A percentile compares a stretch with the other conserved stretches of the same genome.
Conservation (phyloP, 495 filamentous ascomycete genomes). For the Tuber brumale region DNA sequence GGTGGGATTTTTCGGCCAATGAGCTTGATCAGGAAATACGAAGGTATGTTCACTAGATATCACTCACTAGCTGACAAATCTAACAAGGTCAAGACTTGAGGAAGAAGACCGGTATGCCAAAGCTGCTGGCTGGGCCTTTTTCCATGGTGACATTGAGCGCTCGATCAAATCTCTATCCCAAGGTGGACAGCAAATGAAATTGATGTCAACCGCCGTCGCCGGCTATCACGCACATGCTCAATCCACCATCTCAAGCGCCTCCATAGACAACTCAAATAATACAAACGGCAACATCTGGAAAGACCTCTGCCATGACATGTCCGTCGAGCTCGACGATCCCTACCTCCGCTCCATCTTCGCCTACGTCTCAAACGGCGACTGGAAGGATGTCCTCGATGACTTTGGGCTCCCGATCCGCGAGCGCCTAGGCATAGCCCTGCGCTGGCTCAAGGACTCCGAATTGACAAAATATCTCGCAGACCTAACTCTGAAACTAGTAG, state of each 20-base stretch:
- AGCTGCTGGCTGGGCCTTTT: conserved; percentile 69
- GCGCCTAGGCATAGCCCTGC: conserved; percentile 76
- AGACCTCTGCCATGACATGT: conserved; percentile 50
- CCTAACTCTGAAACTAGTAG: conserved; percentile 57
- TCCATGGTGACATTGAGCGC: conserved; percentile 59
- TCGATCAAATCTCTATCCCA: conserved; percentile 28
- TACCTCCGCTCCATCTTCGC: conserved; percentile 88
- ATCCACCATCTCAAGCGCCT: conserved; percentile 13
- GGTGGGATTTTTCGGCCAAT: conserved; percentile 56
- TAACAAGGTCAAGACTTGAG: conserved; percentile 45
- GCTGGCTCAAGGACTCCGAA: conserved; percentile 71
- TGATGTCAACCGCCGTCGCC: conserved; percentile 41
- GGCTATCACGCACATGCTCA: conserved; percentile 39
- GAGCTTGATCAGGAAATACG: conserved; percentile 49
- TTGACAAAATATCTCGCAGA: conserved; percentile 64
- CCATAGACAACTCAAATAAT: not conserved
- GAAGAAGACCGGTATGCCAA: conserved; percentile 64
- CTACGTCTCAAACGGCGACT: conserved; percentile 81
- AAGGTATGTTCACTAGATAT: not conserved
- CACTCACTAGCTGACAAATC: not conserved
- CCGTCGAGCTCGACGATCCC: conserved; percentile 64
- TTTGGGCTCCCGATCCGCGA: conserved; percentile 74
- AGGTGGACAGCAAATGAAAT: conserved; percentile 39
- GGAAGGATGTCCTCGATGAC: conserved; percentile 75
- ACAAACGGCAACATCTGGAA: conserved; percentile 37